A percentile compares a stretch with the other conserved stretches of the same genome.
Conservation (phyloP, 192 early-diverging fungal species). For the Coemansia sp. region DNA sequence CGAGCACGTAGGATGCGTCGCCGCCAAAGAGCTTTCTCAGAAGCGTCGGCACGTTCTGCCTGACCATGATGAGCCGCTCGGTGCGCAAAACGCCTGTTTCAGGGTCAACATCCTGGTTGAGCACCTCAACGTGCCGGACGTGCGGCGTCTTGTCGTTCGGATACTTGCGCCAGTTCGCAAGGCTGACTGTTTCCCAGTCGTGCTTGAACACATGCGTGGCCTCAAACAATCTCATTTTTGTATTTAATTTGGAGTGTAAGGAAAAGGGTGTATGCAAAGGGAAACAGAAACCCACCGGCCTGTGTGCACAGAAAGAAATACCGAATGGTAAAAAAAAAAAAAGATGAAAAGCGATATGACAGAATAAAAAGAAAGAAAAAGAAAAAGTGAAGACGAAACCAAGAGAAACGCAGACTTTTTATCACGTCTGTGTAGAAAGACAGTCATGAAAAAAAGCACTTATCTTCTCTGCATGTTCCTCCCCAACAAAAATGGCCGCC, state of each 20-base stretch:
- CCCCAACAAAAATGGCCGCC: background rate
- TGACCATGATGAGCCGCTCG: slow-evolving; percentile 85
- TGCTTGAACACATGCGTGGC: slow-evolving; percentile 75
- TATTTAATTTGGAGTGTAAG: slow-evolving; percentile 1
- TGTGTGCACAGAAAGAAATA: background rate
- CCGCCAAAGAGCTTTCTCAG: slow-evolving; percentile 69
- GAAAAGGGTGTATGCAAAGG: background rate
- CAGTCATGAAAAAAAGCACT: background rate
- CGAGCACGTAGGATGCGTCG: slow-evolving; percentile 80
- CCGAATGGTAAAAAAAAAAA: background rate
- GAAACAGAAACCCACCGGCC: slow-evolving; percentile 6
- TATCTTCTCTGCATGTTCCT: background rate
- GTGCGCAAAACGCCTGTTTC: slow-evolving; percentile 82
- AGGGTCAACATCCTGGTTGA: slow-evolving; percentile 78
- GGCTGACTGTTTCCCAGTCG: slow-evolving; percentile 77
- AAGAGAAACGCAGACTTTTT: no score
- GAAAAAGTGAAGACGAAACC: background rate
- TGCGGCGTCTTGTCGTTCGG: slow-evolving; percentile 92
- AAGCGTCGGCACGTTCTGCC: slow-evolving; percentile 82
- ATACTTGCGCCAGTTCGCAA: slow-evolving; percentile 96
- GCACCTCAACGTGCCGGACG: slow-evolving; percentile 86
- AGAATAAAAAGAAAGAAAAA: slow-evolving; percentile 7
- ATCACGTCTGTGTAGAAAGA: no score
- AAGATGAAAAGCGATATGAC: background rate
- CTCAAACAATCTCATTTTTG: slow-evolving; percentile 83